These are phyloP conservation scores for Aspergillus steynii DNA, from an alignment of 495 filamentous ascomycete species.

Conservation along the genomic window DNA sequence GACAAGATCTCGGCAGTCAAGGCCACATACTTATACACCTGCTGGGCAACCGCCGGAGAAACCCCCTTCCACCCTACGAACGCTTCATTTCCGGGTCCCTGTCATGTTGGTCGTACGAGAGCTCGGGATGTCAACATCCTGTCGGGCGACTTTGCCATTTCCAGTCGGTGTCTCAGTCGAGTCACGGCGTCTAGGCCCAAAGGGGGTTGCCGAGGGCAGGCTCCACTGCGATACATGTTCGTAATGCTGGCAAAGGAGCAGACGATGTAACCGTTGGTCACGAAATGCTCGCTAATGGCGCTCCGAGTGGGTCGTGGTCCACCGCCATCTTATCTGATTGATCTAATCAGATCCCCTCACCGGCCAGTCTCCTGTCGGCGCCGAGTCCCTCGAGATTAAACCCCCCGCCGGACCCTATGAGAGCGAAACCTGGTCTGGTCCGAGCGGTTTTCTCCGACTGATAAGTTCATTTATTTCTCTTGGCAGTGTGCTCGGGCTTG, in stretches of 20 bases:
- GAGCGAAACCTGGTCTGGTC: background rate
- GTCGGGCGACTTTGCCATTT: constrained; percentile 8
- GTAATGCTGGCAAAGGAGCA: background rate
- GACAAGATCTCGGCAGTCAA: background rate
- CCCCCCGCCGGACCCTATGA: background rate
- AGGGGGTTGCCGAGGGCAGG: background rate
- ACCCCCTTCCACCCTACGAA: background rate
- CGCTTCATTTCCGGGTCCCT: background rate
- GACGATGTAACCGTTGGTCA: constrained; percentile 2
- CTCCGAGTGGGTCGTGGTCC: constrained; percentile 1
- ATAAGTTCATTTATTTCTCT: constrained; percentile 17
- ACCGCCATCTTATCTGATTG: constrained; percentile 23
- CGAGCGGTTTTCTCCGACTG: constrained; percentile 10
- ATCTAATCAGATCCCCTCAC: constrained; percentile 13
- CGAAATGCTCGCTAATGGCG: background rate
- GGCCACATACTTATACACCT: background rate
- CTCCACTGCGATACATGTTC: background rate
- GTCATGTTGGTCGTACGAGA: background rate
- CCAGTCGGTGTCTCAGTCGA: constrained; percentile 9
- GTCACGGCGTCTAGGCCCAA: background rate
- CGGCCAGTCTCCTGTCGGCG: background rate
- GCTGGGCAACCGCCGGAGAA: background rate
- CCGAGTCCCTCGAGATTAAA: background rate
- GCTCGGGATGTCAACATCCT: background rate
- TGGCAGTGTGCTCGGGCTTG: constrained; percentile 7